phyloP scores from a whole-genome alignment of 257 asterid genomes.

The Solanum infundibuliforme region DNA sequence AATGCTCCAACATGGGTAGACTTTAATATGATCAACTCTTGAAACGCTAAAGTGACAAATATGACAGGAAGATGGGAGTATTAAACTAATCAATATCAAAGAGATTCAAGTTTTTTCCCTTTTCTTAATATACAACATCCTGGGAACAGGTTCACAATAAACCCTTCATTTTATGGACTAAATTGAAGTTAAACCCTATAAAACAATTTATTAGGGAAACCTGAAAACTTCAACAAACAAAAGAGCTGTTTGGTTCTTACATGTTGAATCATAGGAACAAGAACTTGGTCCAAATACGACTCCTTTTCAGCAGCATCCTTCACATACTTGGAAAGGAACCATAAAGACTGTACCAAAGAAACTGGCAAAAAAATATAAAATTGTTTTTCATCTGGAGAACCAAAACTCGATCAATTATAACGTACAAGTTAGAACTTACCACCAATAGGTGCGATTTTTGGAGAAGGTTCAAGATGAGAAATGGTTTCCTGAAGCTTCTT shows the following conservation, averaged over 20 bases:
- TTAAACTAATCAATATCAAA: background rate
- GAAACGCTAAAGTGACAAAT: background rate
- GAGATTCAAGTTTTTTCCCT: background rate
- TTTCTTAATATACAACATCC: background rate
- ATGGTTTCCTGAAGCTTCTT: conserved; percentile 67
- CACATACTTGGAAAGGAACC: conserved; percentile 79
- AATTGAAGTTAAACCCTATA: background rate
- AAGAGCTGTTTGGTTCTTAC: conserved; percentile 10
- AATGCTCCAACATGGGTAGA: background rate
- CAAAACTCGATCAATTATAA: background rate
- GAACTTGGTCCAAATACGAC: conserved; percentile 61
- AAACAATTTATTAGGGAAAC: background rate
- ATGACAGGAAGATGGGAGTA: background rate
- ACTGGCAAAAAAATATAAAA: conserved; percentile 12
- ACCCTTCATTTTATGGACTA: background rate
- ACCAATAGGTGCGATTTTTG: conserved; percentile 24
- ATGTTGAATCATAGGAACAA: conserved; percentile 81
- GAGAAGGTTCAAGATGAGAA: conserved; percentile 46
- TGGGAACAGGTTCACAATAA: background rate
- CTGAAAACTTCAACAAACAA: background rate
- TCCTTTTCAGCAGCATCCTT: conserved; percentile 45
- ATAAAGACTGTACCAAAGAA: conserved; percentile 78
- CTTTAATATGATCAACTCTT: background rate
- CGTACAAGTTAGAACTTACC: conserved; percentile 21
- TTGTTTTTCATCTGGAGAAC: background rate